Evolutionary conservation across 768 basidiomycete species (phyloP).

Genomic region (Chalciporus sphaerocephalus): DNA sequence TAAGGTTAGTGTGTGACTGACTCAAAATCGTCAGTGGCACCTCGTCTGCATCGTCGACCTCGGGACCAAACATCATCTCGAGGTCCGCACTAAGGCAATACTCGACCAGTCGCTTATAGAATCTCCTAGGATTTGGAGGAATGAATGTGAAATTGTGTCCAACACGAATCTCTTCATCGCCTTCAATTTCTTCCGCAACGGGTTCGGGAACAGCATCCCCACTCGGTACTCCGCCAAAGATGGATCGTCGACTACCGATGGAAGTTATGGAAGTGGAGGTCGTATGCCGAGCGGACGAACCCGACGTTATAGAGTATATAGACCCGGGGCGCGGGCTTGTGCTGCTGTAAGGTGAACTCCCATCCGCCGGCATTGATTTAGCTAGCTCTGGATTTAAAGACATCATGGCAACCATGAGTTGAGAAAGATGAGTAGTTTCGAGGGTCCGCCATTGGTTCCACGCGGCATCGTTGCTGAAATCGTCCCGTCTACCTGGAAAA

Average conservation of each 20-base stretch:
- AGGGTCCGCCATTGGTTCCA: slow-evolving; percentile 80
- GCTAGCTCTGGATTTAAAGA: slow-evolving; percentile 83
- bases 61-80: slow-evolving; percentile 83
- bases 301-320: slow-evolving; percentile 43
- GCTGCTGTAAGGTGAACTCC: slow-evolving; percentile 19
- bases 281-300: slow-evolving; percentile 41
- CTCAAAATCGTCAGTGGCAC: slow-evolving; percentile 92
- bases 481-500: slow-evolving; percentile 82
- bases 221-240: slow-evolving; percentile 35
- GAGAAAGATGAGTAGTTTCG: slow-evolving; percentile 81
- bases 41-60: slow-evolving; percentile 92
- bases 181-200: slow-evolving; percentile 41
- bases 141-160: slow-evolving; percentile 86
- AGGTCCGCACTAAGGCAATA: slow-evolving; percentile 80
- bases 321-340: slow-evolving; percentile 50
- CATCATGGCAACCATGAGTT: slow-evolving; percentile 84
- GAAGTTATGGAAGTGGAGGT: slow-evolving; percentile 63
- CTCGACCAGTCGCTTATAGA: slow-evolving; percentile 81
- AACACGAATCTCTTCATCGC: slow-evolving; percentile 65
- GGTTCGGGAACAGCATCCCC: slow-evolving; percentile 32
- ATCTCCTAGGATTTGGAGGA: slow-evolving; percentile 81
- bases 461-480: slow-evolving; percentile 78
- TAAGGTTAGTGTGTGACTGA: slow-evolving; percentile 68
- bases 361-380: slow-evolving; percentile 64
- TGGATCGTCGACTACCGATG: slow-evolving; percentile 63